Conservation (phyloP, 371 early-diverging fungal species). For the Apophysomyces variabilis region DNA sequence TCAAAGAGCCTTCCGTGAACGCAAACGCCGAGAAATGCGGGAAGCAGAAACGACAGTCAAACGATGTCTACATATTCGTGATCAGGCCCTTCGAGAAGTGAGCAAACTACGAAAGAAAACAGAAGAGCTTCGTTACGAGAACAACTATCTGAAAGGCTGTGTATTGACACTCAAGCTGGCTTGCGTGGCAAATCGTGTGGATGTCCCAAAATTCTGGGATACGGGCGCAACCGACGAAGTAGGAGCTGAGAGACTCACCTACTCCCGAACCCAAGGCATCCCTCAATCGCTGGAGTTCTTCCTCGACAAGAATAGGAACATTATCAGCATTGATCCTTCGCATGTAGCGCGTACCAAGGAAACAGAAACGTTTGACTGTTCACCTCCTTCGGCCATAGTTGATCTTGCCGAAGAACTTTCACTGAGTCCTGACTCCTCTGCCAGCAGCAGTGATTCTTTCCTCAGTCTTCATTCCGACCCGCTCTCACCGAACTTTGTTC, state of each 20-base stretch:
- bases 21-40: slow-evolving; percentile 44
- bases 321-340: slow-evolving; percentile 24
- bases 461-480: slow-evolving; percentile 11
- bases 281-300: slow-evolving; percentile 49
- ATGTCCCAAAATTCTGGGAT: slow-evolving; percentile 43
- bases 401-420: slow-evolving; percentile 10
- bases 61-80: slow-evolving; percentile 28
- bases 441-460: slow-evolving; percentile 4
- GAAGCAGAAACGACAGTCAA: slow-evolving; percentile 47
- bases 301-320: slow-evolving; percentile 30
- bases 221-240: slow-evolving; percentile 34
- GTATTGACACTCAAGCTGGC: slow-evolving; percentile 39
- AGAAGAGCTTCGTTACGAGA: slow-evolving; percentile 38
- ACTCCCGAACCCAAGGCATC: slow-evolving; percentile 36
- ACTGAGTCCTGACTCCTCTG: slow-evolving; percentile 3
- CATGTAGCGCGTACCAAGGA: slow-evolving; percentile 2
- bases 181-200: slow-evolving; percentile 37
- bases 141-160: slow-evolving; percentile 38
- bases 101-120: slow-evolving; percentile 20
- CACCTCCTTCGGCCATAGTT: slow-evolving; percentile 15
- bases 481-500: slow-evolving; percentile 13
- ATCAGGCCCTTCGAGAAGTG: slow-evolving; percentile 29
- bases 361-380: slow-evolving; percentile 5
- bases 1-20: slow-evolving; percentile 36
- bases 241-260: slow-evolving; percentile 38